Evolutionary conservation across 805 yeast genomes (phyloP), one percentile per base, ranked within the genome.

Genomic region (Ogataea henricii): DNA sequence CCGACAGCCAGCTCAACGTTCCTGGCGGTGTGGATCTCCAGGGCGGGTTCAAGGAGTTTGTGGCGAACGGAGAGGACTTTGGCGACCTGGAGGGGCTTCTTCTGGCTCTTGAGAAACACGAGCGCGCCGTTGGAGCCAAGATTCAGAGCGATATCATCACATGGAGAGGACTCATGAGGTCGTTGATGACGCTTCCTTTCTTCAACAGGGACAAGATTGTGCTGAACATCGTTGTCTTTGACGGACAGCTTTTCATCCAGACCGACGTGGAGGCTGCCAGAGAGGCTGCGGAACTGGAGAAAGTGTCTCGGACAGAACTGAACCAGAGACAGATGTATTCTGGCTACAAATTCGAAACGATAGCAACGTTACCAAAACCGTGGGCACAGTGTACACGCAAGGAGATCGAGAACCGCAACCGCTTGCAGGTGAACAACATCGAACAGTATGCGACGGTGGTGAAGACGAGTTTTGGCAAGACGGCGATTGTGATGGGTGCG

Each of bases 361-460:
- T 89, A 18, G 80, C 90, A 0, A 89, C 96, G 1, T 65, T 91
- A 22, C 74, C 84, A 0, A 78, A 80, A 58, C 96, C 96, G 2
- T 81, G 96, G 85, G 77, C 84, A 1, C 75, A 80, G 40, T 77
- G 82, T 20, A 61, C 89, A 0, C 72, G 98, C 43, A 72, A 74
- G 7, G 78, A 74, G 38, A 81, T 94, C 42, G 96, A 89, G 46
- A 74, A 72, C 32, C 73, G 98, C 51, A 65, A 70, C 46, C 81
- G 79, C 55, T 73, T 74, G 46, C 67, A 72, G 1, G 90, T 87
- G 6, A 82, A 78, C 60, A 86, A 82, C 60, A 81, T 82, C 40
- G 89, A 84, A 57, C 96, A 92, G 67, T 90, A 81, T 61, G 72
- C 85, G 39, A 77, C 89, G 0, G 85, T 92, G n/a, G 91, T 91